A percentile compares a stretch with the other conserved stretches of the same genome.
Evolutionary conservation across 805 yeast genomes (phyloP).

Genomic region (Kregervanrija pseudodelftensis): DNA sequence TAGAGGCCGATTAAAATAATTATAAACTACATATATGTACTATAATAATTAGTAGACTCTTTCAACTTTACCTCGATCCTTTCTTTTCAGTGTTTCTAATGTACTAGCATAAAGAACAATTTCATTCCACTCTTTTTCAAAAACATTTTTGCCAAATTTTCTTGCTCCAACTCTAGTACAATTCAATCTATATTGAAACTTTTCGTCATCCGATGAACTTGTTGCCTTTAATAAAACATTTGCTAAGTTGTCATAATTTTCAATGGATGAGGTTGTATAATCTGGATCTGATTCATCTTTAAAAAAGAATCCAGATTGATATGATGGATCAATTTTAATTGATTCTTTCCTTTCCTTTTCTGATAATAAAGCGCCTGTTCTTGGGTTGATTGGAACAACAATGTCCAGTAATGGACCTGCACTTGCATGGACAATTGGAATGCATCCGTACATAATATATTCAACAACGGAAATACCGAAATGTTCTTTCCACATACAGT

Average conservation of each 20-base stretch:
- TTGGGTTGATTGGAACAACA: slow-evolving; percentile 48
- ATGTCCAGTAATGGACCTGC: slow-evolving; percentile 94
- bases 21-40: too few relatives aligned
- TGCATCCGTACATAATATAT: slow-evolving; percentile 74
- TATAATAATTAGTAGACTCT: slow-evolving; percentile 16
- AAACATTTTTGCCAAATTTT: slow-evolving; percentile 23
- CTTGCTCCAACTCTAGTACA: slow-evolving; percentile 18
- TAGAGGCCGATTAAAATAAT: too few relatives aligned
- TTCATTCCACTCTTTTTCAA: slow-evolving; percentile 18
- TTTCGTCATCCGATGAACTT: slow-evolving; percentile 9
- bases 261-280: slow-evolving; percentile 21
- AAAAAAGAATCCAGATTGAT: slow-evolving; percentile 75
- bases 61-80: slow-evolving; percentile 24
- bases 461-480: slow-evolving; percentile 98
- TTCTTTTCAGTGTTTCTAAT: slow-evolving; percentile 17
- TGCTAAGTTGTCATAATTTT: slow-evolving; percentile 31
- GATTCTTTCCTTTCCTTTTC: background rate
- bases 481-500: slow-evolving; percentile 99
- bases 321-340: slow-evolving; percentile 8
- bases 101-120: slow-evolving; percentile 9
- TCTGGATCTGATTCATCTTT: slow-evolving; percentile 69
- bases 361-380: slow-evolving; percentile 17
- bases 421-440: slow-evolving; percentile 88
- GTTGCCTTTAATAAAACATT: slow-evolving; percentile 36
- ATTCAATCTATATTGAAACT: slow-evolving; percentile 14